A percentile compares a stretch with the other conserved stretches of the same genome.
These are phyloP conservation scores for Cetradonia linearis DNA, from an alignment of 495 filamentous ascomycete genomes.

Conservation along the genomic window DNA sequence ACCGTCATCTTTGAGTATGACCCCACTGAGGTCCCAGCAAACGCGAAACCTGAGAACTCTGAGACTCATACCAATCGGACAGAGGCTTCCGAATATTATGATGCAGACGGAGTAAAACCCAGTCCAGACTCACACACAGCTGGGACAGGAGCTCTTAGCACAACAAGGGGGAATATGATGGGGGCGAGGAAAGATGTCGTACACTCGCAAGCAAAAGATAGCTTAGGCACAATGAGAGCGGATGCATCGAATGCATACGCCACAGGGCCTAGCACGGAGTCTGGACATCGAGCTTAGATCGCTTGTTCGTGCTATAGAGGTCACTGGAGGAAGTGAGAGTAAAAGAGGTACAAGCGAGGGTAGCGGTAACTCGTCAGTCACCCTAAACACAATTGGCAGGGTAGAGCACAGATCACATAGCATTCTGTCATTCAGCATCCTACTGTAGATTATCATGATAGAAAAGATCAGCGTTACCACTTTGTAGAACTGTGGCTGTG, in stretches of 20 bases:
- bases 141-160: background rate
- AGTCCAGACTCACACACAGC: background rate
- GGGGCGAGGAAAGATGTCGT: background rate
- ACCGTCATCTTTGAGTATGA: conserved; percentile 11
- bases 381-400: background rate
- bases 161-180: background rate
- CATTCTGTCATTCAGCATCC: background rate
- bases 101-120: background rate
- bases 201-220: background rate
- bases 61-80: background rate
- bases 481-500: conserved; percentile 15
- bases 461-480: background rate
- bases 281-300: too few relatives aligned
- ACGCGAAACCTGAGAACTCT: background rate
- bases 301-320: too few relatives aligned
- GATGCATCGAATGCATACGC: background rate
- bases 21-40: background rate
- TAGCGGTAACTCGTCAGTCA: too few relatives aligned
- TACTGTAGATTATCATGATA: background rate
- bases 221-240: background rate
- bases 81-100: background rate
- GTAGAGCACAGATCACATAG: background rate
- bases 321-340: too few relatives aligned
- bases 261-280: background rate
- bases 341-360: background rate